Evolutionary conservation across 129 eudicot species (phyloP).

Genomic region (Ambrosia trifida): DNA sequence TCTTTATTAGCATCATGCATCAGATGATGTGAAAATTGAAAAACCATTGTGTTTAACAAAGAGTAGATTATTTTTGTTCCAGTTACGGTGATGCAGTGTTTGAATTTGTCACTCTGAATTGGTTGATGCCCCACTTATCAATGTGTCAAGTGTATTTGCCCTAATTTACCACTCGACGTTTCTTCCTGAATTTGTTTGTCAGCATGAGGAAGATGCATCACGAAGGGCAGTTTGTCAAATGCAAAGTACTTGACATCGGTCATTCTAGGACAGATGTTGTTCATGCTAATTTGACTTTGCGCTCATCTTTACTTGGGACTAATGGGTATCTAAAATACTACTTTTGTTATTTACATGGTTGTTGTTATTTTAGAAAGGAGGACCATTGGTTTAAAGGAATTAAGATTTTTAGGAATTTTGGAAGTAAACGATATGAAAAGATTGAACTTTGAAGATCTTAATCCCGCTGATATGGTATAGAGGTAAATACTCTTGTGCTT

Average conservation of each 20-base stretch:
- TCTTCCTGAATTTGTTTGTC: too few relatives aligned
- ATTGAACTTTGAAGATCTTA: constrained; percentile 82
- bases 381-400: not conserved
- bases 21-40: too few relatives aligned
- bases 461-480: constrained; percentile 54
- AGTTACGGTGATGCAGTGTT: too few relatives aligned
- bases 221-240: constrained; percentile 87
- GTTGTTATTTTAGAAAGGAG: not conserved
- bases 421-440: constrained; percentile 40
- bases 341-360: not conserved
- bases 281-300: constrained; percentile 75
- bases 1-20: too few relatives aligned
- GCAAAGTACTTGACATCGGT: constrained; percentile 62
- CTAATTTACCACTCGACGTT: too few relatives aligned
- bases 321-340: constrained; percentile 39
- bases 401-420: constrained; percentile 42
- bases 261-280: constrained; percentile 54
- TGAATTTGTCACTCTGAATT: too few relatives aligned
- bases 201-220: constrained; percentile 22
- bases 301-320: constrained; percentile 37
- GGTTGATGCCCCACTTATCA: too few relatives aligned
- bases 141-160: too few relatives aligned
- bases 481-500: constrained; percentile 42
- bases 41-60: too few relatives aligned
- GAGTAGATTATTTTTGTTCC: too few relatives aligned